Evolutionary conservation across 2,329 filamentous ascomycete genomes (phyloP), one percentile per base, ranked within the genome.

Genomic region (Cryphonectria japonica): DNA sequence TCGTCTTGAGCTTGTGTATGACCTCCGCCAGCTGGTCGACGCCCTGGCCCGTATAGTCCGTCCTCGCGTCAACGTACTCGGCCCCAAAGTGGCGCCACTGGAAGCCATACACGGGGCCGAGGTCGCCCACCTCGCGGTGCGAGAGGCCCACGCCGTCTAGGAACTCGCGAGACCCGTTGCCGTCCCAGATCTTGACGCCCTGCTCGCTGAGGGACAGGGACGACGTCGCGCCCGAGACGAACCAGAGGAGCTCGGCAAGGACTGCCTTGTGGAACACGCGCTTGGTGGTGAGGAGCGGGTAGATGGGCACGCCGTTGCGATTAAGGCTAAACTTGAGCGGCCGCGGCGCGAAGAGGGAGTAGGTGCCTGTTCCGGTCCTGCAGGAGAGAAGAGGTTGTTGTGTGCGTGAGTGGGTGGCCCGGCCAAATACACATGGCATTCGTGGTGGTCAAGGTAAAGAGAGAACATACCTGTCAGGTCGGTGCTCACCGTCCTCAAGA

Each of bases 31-130:
- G 86, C 84, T 99, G 96, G 79, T 99, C 96, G 22, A 98, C 93
- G 26, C 96, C 96, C 79, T 97, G 86, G 0, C 93, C 94, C 0
- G 89, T 86, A 82, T 99, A 99, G 79, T 98, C 94, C 0, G 92
- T 87, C 74, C 90, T 85, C 19, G 91, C 87, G 78, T 95, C 92
- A 26, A 91, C 84, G 80, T 99, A 99, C 73, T 94, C 90, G 5
- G 96, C 96, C 66, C 96, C 96, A 78, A 99, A 99, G 82, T 98
- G 95, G 3, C 96, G 92, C 96, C 96, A 99, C 82, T 99, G 96
- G 83, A 99, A 99, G 1, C 96, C 96, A 79, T 99, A 99, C 0
- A 98, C 95, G 41, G 96, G 96, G 0, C 96, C 96, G 0, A 99
- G 86, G 78, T 99, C 96, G 74, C 96, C 96, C 29, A 91, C 92